Evolutionary conservation across 306 rosid species (phyloP), one percentile per base, ranked within the genome.

Genomic region (Prunus mira): DNA sequence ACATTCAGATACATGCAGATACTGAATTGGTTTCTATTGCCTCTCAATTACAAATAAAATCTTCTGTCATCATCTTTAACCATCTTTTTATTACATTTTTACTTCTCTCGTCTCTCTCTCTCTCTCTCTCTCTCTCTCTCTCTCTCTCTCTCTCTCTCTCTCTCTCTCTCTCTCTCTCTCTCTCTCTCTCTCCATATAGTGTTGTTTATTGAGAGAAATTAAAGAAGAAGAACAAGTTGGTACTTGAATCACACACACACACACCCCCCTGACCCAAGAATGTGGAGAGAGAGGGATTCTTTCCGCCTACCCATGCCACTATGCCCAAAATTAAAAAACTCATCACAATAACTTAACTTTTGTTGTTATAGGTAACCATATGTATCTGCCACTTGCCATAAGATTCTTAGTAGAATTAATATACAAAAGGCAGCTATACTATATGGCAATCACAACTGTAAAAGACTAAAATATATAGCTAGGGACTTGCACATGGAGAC

Each of bases 381-480:
- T 19, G 61, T 54, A 60, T 58, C 46, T 45, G 56, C 80, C 80
- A 77, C 75, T 68, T 12, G 12, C 47, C 47, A 27, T 12, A 57
- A 77, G 75, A 77, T 69, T 68, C 81, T 60, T 20, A 19, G 14
- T 13, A 18, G 9, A 72, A 32, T 46, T 60, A 49, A 63, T 46
- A 47, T 38, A 47, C 14, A 46, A 45, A 38, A 46, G 34, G 34
- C 25, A 32, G 63, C 28, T 27, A 49, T 17, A 72, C 12, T 56
- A 73, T 60, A 24, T 64, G 78, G 71, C 17, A 63, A 64, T 75
- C 78, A 63, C 71, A 64, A 75, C 72, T 75, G 78, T 50, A 22
- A 75, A n/a, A 6, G 10, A 17, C 24, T 65, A 5, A 30, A 9
- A 19, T 18, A 32, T 17, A 46, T 34, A 62, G 22, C n/a, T 51